Evolutionary conservation across 2,329 filamentous ascomycete species (phyloP), one percentile per base, ranked within the genome.

Genomic region (Alternaria ethzedia): DNA sequence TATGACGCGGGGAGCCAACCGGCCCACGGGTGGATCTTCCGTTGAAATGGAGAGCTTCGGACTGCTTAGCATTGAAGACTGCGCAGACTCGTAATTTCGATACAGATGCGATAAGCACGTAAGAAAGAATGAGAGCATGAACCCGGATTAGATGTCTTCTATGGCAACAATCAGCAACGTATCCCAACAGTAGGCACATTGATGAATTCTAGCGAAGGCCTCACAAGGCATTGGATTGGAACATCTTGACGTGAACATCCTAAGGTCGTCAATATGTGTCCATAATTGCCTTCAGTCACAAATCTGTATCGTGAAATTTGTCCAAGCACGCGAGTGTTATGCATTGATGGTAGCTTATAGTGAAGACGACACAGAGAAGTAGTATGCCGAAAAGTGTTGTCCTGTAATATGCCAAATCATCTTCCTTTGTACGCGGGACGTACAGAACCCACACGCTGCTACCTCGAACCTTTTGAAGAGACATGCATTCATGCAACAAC

Each of bases 1-100:
- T 36, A 26, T 32, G 57, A 59, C 63, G 60, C 64, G 64, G 64
- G 64, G 64, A 55, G 54, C 45, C 47, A 64, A 54, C 54, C 32
- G 20, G 36, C 9, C 36, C 36, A 41, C 36, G 20, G 26, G 62
- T 61, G 62, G 63, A 63, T 64, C 58, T 54, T 51, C 50, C 52
- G 56, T 54, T 13, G 45, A 30, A 15, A 41, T 55, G 47, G 44
- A 36, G 43, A 36, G 43, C 43, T 41, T 50, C 43, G 26, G 20
- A 61, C 13, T 57, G 28, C 54, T 49, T 20, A 57, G 28, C 20
- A 25, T 12, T 17, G 21, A 9, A 26, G 13, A 44, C 6, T 32
- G n/a, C 15, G 41, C 25, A n/a, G 25, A 17, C 11, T 21, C n/a
- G 7, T 23, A 20, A 30, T 32, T 32, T 41, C 4, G 36, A n/a